phyloP scores from a whole-genome alignment of 2,329 filamentous ascomycete genomes.

The Lecanosticta acicola region DNA sequence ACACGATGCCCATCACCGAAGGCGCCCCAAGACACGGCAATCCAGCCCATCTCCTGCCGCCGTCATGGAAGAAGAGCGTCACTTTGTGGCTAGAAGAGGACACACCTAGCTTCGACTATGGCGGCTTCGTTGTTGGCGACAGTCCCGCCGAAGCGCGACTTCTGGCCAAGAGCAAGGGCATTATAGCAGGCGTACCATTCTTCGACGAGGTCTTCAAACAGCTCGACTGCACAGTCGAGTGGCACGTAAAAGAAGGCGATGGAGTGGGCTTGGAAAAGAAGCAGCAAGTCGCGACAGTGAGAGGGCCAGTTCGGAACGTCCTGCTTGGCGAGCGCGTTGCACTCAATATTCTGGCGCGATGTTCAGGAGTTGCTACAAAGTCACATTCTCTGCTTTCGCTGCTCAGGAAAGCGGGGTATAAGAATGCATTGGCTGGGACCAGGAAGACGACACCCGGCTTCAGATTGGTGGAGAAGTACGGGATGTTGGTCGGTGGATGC shows the following conservation, averaged over 20 bases:
- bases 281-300: slow-evolving; percentile 69
- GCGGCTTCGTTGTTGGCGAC: slow-evolving; percentile 89
- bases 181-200: slow-evolving; percentile 89
- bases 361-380: slow-evolving; percentile 80
- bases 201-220: slow-evolving; percentile 90
- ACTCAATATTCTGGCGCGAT: slow-evolving; percentile 82
- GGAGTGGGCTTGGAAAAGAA: slow-evolving; percentile 58
- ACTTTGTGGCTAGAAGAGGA: slow-evolving; percentile 89
- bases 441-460: slow-evolving; percentile 97
- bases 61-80: slow-evolving; percentile 75
- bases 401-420: slow-evolving; percentile 62
- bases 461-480: slow-evolving; percentile 93
- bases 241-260: slow-evolving; percentile 74
- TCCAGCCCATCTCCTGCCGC: slow-evolving; percentile 70
- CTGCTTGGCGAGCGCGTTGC: slow-evolving; percentile 91
- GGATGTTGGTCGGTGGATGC: slow-evolving; percentile 88
- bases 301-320: slow-evolving; percentile 73
- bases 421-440: slow-evolving; percentile 82
- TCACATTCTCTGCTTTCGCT: slow-evolving; percentile 44
- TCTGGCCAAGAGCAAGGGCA: slow-evolving; percentile 59
- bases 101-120: slow-evolving; percentile 93
- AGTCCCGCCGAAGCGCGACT: slow-evolving; percentile 46
- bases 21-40: slow-evolving; percentile 55
- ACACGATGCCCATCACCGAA: slow-evolving; percentile 36
- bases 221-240: slow-evolving; percentile 82